Conservation (phyloP, 192 early-diverging fungal genomes). For the Umbelopsis ramanniana region DNA sequence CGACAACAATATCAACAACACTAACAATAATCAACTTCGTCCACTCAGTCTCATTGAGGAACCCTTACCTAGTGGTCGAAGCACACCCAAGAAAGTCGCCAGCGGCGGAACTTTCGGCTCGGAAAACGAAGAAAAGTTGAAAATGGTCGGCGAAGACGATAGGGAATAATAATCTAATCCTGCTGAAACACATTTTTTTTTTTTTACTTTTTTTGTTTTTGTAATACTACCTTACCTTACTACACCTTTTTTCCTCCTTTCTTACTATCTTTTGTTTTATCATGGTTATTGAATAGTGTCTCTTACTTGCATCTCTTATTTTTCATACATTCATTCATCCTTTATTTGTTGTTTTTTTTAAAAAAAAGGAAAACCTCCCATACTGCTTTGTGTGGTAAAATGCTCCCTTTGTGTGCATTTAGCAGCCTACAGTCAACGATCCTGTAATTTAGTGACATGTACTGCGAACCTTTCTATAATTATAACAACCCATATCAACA, state of each 20-base stretch:
- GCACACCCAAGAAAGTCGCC: conserved; percentile 33
- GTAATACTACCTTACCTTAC: conserved; percentile 8
- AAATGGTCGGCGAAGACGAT: conserved; percentile 20
- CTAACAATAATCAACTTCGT: neutral
- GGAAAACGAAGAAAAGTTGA: conserved; percentile 27
- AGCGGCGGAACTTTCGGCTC: conserved; percentile 44
- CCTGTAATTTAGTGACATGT: too few species aligned
- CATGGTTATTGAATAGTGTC: neutral
- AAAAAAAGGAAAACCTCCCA: neutral
- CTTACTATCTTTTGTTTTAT: neutral
- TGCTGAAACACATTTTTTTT: neutral
- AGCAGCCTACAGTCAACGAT: too few species aligned
- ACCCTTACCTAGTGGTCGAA: conserved; percentile 4
- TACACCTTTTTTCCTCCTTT: neutral
- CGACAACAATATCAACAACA: neutral
- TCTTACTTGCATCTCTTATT: too few species aligned
- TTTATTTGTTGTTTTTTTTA: too few species aligned
- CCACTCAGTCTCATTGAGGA: conserved; percentile 6
- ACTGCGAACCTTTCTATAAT: too few species aligned
- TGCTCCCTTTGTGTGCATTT: neutral
- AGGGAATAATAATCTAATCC: neutral
- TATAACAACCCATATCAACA: too few species aligned
- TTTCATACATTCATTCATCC: too few species aligned
- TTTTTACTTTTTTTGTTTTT: neutral
- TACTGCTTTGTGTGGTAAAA: neutral